phyloP scores from a whole-genome alignment of 2,329 filamentous ascomycete species.

The Fusarium sp. region DNA sequence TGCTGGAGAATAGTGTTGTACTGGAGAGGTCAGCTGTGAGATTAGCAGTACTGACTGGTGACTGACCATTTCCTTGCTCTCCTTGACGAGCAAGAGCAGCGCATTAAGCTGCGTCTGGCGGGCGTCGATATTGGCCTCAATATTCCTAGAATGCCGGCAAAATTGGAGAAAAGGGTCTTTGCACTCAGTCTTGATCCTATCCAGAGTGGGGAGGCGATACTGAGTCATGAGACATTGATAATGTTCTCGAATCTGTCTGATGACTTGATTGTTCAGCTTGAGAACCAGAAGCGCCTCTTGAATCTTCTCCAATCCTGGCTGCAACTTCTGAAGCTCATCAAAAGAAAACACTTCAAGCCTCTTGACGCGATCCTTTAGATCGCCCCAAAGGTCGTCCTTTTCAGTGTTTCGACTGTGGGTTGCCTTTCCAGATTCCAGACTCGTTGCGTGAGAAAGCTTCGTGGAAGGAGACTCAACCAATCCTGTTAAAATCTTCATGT shows the following conservation, averaged over 20 bases:
- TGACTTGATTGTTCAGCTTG: slow-evolving; percentile 26
- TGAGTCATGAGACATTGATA: slow-evolving; percentile 16
- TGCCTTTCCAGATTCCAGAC: neutral
- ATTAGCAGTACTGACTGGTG: rapidly evolving
- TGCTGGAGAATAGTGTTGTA: slow-evolving; percentile 31
- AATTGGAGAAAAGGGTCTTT: neutral
- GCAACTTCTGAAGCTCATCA: slow-evolving; percentile 10
- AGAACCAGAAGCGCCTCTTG: slow-evolving; percentile 27
- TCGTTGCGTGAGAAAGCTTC: neutral
- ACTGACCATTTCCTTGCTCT: slow-evolving; percentile 28
- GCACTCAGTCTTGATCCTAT: neutral
- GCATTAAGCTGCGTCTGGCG: slow-evolving; percentile 20
- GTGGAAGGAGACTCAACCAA: neutral
- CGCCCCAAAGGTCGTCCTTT: neutral
- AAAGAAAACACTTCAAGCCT: slow-evolving; percentile 6
- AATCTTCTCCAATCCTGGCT: slow-evolving; percentile 14
- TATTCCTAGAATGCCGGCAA: neutral
- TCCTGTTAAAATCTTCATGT: neutral
- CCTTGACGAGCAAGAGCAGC: slow-evolving; percentile 4
- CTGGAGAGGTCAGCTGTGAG: neutral
- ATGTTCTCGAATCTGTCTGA: slow-evolving; percentile 25
- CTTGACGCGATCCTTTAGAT: neutral
- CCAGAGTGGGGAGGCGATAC: slow-evolving; percentile 3
- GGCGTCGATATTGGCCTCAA: slow-evolving; percentile 18
- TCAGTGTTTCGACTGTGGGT: neutral